Conservation (phyloP, 257 asterid genomes). For the Penstemon davidsonii region DNA sequence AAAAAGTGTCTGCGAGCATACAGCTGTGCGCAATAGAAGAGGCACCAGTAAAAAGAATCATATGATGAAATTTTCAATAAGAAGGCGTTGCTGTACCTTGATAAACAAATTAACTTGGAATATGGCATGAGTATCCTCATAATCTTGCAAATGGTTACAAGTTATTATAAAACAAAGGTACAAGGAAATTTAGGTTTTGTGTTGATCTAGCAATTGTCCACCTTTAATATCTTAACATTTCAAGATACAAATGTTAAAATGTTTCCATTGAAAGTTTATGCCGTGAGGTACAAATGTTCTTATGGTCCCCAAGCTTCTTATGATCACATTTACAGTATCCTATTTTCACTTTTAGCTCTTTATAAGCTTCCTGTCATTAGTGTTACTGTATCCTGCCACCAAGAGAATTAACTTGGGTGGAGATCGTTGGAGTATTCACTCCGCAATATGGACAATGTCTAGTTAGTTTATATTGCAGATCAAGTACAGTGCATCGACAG, state of each 20-base stretch:
- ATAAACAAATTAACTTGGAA: neutral
- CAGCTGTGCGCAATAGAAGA: slow-evolving; percentile 53
- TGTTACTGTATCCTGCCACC: neutral
- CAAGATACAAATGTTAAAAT: neutral
- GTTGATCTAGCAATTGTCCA: neutral
- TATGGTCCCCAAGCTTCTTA: neutral
- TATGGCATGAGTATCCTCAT: slow-evolving; percentile 12
- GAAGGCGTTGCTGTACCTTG: neutral
- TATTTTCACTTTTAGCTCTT: too few species aligned
- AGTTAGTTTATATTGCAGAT: neutral
- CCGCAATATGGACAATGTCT: neutral
- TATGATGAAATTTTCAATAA: slow-evolving; percentile 12
- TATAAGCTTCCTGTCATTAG: neutral
- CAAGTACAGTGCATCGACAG: slow-evolving; percentile 11
- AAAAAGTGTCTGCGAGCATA: slow-evolving; percentile 94
- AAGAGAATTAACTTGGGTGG: neutral
- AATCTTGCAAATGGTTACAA: slow-evolving; percentile 15
- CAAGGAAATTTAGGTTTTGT: neutral
- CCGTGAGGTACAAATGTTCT: neutral
- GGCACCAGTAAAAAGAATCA: slow-evolving; percentile 20
- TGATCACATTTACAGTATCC: too few species aligned
- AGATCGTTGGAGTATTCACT: neutral
- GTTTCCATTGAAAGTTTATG: neutral
- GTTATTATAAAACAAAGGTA: neutral
- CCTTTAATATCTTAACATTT: neutral